phyloP scores from a whole-genome alignment of 345 rosid species.

The Gossypium mustelinum region DNA sequence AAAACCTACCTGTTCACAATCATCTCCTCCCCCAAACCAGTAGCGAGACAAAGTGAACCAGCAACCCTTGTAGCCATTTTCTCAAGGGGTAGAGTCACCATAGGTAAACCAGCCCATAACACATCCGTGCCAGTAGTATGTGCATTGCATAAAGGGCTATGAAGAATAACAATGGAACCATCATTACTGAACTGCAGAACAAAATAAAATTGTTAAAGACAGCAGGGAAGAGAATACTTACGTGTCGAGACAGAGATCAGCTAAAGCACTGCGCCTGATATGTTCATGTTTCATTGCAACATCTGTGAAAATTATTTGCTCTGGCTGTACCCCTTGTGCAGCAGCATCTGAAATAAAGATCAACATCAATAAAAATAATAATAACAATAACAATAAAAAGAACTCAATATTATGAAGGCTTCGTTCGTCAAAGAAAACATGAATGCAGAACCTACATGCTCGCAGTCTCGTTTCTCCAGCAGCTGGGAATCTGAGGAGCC shows the following conservation, averaged over 20 bases:
- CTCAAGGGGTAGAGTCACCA: slow-evolving; percentile 97
- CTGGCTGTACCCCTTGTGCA: slow-evolving; percentile 80
- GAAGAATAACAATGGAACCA: slow-evolving; percentile 8
- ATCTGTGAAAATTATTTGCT: slow-evolving; percentile 92
- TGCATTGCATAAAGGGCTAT: slow-evolving; percentile 93
- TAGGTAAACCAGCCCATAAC: slow-evolving; percentile 97
- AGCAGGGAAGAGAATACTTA: slow-evolving; percentile 23
- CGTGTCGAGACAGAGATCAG: slow-evolving; percentile 97
- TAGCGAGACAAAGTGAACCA: slow-evolving; percentile 93
- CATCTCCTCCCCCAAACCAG: slow-evolving; percentile 98
- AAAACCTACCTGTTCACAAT: slow-evolving; percentile 66
- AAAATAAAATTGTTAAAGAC: background rate
- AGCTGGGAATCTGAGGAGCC: slow-evolving; percentile 99
- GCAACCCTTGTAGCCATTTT: slow-evolving; percentile 99
- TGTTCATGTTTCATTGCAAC: slow-evolving; percentile 98
- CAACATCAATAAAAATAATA: background rate
- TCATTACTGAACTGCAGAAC: background rate
- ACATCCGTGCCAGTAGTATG: slow-evolving; percentile 99
- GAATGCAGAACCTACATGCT: slow-evolving; percentile 46
- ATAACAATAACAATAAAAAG: background rate
- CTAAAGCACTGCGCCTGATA: slow-evolving; percentile 89
- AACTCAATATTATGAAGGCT: background rate
- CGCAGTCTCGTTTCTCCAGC: slow-evolving; percentile 97
- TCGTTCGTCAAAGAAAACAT: background rate
- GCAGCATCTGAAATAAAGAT: slow-evolving; percentile 62